Base-by-base conservation (phyloP, 257 asterid species). In the Salvia miltiorrhiza region DNA sequence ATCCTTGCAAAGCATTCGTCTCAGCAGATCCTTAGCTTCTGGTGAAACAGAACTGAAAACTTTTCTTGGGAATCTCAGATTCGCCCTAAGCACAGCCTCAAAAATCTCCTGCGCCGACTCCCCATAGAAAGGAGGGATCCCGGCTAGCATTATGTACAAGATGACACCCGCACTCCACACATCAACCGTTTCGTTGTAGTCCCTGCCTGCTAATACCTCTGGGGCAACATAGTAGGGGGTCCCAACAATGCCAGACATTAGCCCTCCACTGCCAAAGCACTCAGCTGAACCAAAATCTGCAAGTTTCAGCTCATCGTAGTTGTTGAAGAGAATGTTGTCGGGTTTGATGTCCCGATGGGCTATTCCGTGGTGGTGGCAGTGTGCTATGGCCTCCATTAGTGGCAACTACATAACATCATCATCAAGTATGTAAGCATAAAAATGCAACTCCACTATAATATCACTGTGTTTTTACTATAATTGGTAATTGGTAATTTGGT, bases 241-340 rank as follows among this genome's bases (percentile, higher is more conserved):
- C 64, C 88, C 88, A 0, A 84, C 88, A 10, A 81, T 71, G 11
- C 88, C 88, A 11, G 81, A 73, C 88, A 84, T 84, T 9, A 52
- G 77, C 21, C 58, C 73, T 13, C 85, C 82, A 4, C 73, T 84
- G 21, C 44, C 71, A 79, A 85, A 76, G 43, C 57, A 74, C 81
- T 86, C 90, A 0, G 97, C 90, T 1, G 96, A 85, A 9, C 97
- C 97, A 49, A 90, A 90, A 47, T 90, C 97, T 0, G 90, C 94
- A 26, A 90, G 87, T 54, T 88, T 90, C 10, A 88, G 85, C 71
- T 81, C 89, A 44, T 74, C 71, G 21, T 58, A 69, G 65, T 72
- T 48, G 75, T 77, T 81, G 86, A 83, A 88, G 60, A 90, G 79
- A 20, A 88, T 77, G 87, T 90, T 88, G 11, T 88, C 97, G 0